Conservation (phyloP, 2,329 filamentous ascomycete genomes). For the Fusarium tuaranense region DNA sequence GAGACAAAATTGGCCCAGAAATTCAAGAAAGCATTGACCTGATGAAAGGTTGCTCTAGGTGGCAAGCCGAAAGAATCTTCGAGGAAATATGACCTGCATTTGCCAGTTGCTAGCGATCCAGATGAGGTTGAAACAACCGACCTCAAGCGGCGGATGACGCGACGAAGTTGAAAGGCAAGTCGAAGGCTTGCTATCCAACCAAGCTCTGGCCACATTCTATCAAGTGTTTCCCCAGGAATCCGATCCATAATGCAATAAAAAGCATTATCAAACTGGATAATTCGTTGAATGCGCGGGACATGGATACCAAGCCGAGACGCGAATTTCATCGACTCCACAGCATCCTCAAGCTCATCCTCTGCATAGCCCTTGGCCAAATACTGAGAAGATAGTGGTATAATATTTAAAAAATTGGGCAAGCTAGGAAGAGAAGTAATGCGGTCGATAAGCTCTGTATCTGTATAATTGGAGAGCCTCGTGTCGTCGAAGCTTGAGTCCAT, state of each 20-base stretch:
- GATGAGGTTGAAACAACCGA: constrained; percentile 4
- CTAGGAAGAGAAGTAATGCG: constrained; percentile 17
- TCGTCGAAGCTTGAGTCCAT: not conserved
- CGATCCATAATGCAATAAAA: constrained; percentile 25
- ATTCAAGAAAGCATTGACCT: constrained; percentile 22
- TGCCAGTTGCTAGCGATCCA: constrained; percentile 18
- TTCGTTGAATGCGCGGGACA: constrained; percentile 14
- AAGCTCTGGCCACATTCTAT: constrained; percentile 12
- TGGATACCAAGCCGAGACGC: constrained; percentile 18
- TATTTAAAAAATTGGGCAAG: constrained; percentile 13
- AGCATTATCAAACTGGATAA: not conserved
- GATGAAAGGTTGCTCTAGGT: constrained; percentile 2
- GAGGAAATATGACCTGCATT: constrained; percentile 21
- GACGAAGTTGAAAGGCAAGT: constrained; percentile 24
- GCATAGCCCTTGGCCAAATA: constrained; percentile 26
- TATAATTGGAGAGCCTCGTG: not conserved
- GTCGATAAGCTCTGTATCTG: constrained; percentile 5
- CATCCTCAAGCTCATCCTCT: constrained; percentile 14
- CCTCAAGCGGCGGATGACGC: constrained; percentile 16
- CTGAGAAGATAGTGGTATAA: constrained; percentile 19
- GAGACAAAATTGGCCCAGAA: constrained; percentile 25
- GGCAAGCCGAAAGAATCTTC: constrained; percentile 21
- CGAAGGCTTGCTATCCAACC: constrained; percentile 18
- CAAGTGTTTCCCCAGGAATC: constrained; percentile 12
- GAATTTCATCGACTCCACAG: constrained; percentile 9